Evolutionary conservation across 192 early-diverging fungal species (phyloP).

Genomic region (Backusella tarrabulga): DNA sequence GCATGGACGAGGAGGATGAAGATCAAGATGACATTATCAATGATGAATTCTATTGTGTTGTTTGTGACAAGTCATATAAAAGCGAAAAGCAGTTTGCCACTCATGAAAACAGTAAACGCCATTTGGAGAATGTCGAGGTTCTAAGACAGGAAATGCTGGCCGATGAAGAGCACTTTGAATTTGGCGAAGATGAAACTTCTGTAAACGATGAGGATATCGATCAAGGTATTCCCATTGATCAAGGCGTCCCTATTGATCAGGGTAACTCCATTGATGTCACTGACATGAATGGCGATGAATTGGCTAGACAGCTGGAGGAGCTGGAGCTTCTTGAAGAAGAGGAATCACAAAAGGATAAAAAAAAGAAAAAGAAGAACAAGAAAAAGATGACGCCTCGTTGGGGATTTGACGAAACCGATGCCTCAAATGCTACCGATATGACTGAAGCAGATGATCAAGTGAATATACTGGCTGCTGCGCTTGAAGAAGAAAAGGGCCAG

Average conservation of each 20-base stretch:
- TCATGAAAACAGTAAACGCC: slow-evolving; percentile 88
- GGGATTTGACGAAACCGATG: slow-evolving; percentile 36
- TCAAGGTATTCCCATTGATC: background rate
- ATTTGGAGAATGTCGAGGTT: slow-evolving; percentile 75
- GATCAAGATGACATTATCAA: slow-evolving; percentile 47
- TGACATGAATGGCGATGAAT: background rate
- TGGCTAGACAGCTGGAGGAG: background rate
- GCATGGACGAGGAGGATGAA: slow-evolving; percentile 34
- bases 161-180: slow-evolving; percentile 51
- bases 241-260: background rate
- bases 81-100: slow-evolving; percentile 75
- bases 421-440: slow-evolving; percentile 4
- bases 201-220: background rate
- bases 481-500: slow-evolving; percentile 38
- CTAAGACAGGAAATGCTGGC: slow-evolving; percentile 73
- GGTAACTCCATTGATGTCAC: background rate
- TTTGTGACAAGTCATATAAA: slow-evolving; percentile 89
- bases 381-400: slow-evolving; percentile 43
- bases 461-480: slow-evolving; percentile 12
- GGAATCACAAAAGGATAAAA: slow-evolving; percentile 33
- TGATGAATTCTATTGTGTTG: slow-evolving; percentile 78
- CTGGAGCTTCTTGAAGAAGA: slow-evolving; percentile 19
- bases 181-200: background rate
- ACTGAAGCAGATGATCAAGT: slow-evolving; percentile 28
- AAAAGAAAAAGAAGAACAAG: slow-evolving; percentile 57